These are phyloP conservation scores for Monosporascus sp. DNA, from an alignment of 2,329 filamentous ascomycete species.

Conservation along the genomic window DNA sequence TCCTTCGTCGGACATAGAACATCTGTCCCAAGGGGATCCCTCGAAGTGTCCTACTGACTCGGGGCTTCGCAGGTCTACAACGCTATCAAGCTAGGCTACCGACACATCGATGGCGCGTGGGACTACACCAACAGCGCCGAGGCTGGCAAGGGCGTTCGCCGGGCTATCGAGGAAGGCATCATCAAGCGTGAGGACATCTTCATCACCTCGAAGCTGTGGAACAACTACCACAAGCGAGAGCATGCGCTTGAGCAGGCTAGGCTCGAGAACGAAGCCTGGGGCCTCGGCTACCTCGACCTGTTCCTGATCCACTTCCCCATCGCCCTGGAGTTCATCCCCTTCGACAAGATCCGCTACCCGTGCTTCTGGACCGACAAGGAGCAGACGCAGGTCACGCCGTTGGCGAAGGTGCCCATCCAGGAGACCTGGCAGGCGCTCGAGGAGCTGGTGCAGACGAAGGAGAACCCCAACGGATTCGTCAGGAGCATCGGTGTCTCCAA, in stretches of 20 bases:
- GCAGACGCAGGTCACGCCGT: conserved; percentile 37
- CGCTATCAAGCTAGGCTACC: conserved; percentile 48
- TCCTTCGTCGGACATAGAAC: not conserved
- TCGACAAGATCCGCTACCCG: conserved; percentile 33
- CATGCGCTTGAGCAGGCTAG: conserved; percentile 57
- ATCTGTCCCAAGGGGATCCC: not conserved
- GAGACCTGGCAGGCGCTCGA: conserved; percentile 83
- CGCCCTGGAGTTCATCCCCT: conserved; percentile 37
- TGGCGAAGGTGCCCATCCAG: conserved; percentile 64
- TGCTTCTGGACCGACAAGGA: conserved; percentile 36
- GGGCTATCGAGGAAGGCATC: conserved; percentile 49
- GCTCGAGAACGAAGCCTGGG: conserved; percentile 56
- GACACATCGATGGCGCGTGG: conserved; percentile 47
- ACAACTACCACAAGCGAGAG: conserved; percentile 55
- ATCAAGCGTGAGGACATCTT: conserved; percentile 61
- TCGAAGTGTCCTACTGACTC: conserved; percentile 29
- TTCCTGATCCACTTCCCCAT: conserved; percentile 62
- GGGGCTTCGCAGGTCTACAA: conserved; percentile 52
- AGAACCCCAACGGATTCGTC: conserved; percentile 54
- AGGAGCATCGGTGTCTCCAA: conserved; percentile 77
- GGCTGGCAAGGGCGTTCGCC: conserved; percentile 58
- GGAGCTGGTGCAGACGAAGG: conserved; percentile 54
- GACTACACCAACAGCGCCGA: conserved; percentile 61
- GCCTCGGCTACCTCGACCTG: conserved; percentile 62
- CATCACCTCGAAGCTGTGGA: conserved; percentile 64